phyloP scores from a whole-genome alignment of 495 filamentous ascomycete species.

The Chaetomium cochliodes region DNA sequence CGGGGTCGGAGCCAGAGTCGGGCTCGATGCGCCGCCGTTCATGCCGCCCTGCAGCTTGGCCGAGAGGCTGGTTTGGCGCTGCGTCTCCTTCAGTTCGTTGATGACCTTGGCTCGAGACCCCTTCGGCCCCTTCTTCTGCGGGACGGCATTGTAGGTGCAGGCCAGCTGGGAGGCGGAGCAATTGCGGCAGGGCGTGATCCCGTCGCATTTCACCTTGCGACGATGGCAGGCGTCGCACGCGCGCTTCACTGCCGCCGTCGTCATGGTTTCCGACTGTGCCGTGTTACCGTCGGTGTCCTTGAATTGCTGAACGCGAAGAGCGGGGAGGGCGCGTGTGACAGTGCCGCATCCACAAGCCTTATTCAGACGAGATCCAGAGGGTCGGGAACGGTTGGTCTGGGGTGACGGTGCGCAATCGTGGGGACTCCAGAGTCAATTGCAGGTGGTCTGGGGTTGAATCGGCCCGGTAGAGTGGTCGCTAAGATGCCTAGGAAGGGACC shows the following conservation, averaged over 20 bases:
- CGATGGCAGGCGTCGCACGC: constrained; percentile 83
- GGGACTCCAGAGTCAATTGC: constrained; percentile 37
- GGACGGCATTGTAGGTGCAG: constrained; percentile 81
- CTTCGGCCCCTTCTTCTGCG: constrained; percentile 84
- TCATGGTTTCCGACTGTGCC: constrained; percentile 26
- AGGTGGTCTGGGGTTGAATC: constrained; percentile 35
- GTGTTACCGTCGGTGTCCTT: constrained; percentile 21
- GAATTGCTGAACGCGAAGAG: constrained; percentile 26
- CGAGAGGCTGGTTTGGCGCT: constrained; percentile 59
- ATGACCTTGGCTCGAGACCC: constrained; percentile 80
- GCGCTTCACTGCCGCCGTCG: constrained; percentile 60
- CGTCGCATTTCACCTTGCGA: constrained; percentile 78
- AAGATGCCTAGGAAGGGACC: constrained; percentile 14
- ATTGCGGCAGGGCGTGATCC: constrained; percentile 67
- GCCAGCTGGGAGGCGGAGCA: constrained; percentile 64
- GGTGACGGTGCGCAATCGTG: constrained; percentile 33
- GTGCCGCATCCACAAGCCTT: constrained; percentile 32
- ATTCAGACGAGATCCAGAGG: constrained; percentile 26
- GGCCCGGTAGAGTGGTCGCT: constrained; percentile 27
- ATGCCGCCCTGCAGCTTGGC: constrained; percentile 49
- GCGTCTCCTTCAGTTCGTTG: constrained; percentile 67
- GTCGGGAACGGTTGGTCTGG: constrained; percentile 22
- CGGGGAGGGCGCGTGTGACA: constrained; percentile 27
- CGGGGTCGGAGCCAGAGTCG: constrained; percentile 50
- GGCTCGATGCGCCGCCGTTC: constrained; percentile 44